Evolutionary conservation across 352 stramenopile genomes (phyloP).

Genomic region (Phytophthora rubi): DNA sequence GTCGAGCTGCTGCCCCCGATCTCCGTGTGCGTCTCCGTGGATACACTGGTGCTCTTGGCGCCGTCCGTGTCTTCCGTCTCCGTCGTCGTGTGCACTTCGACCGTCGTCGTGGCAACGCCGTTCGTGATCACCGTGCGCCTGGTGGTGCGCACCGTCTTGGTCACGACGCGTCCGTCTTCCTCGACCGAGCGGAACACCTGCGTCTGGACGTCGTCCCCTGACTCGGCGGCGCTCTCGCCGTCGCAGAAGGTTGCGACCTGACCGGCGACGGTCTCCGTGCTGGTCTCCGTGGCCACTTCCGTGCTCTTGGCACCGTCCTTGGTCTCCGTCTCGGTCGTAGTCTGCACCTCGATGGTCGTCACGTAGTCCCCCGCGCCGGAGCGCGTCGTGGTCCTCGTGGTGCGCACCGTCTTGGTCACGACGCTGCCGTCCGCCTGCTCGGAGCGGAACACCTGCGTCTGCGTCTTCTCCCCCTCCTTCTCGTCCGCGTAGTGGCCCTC

Average conservation of each 20-base stretch:
- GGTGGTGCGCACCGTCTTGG: constrained; percentile 9
- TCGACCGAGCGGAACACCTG: constrained; percentile 12
- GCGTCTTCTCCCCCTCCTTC: neutral
- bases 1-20: neutral
- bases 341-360: constrained; percentile 23
- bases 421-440: constrained; percentile 12
- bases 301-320: constrained; percentile 12
- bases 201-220: constrained; percentile 5
- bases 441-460: constrained; percentile 21
- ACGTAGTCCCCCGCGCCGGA: constrained; percentile 6
- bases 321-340: constrained; percentile 15
- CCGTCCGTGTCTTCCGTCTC: constrained; percentile 12
- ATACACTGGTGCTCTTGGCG: constrained; percentile 21
- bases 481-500: constrained; percentile 18
- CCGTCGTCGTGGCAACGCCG: constrained; percentile 4
- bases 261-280: constrained; percentile 10
- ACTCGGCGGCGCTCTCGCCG: neutral
- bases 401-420: constrained; percentile 16
- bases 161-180: constrained; percentile 5
- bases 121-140: constrained; percentile 1
- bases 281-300: constrained; percentile 16
- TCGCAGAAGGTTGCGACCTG: constrained; percentile 1
- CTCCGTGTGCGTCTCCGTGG: constrained; percentile 18
- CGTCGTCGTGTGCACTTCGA: constrained; percentile 18
- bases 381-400: constrained; percentile 10